These are phyloP conservation scores for Perkinsus marinus DNA, from an alignment of 169 alveolate genomes.

Conservation along the genomic window DNA sequence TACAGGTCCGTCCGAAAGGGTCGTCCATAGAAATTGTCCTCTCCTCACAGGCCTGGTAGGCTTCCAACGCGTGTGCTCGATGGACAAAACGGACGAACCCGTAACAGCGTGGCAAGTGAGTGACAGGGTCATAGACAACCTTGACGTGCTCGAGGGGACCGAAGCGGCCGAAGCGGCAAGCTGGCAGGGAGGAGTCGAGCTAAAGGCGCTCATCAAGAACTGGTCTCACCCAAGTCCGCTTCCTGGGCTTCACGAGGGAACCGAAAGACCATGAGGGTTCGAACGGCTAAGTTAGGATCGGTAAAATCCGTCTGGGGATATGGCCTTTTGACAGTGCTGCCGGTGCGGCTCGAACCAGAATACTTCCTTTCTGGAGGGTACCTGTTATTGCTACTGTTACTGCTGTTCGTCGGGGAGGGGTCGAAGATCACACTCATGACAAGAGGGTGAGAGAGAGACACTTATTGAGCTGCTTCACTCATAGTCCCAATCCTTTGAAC, in stretches of 20 bases:
- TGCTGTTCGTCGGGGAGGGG: background rate
- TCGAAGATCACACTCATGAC: background rate
- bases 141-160: background rate
- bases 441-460: background rate
- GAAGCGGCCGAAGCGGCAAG: background rate
- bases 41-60: background rate
- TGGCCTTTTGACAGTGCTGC: background rate
- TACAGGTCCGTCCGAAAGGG: background rate
- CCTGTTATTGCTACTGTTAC: background rate
- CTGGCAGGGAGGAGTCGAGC: background rate
- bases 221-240: background rate
- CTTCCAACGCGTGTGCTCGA: background rate
- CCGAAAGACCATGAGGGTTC: background rate
- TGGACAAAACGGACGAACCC: background rate
- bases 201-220: background rate
- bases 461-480: background rate
- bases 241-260: background rate
- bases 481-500: no score
- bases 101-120: background rate
- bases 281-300: background rate
- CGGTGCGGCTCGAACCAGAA: background rate
- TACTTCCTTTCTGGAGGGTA: background rate
- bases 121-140: background rate
- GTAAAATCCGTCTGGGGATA: background rate
- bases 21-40: background rate